Base-by-base conservation (phyloP, 2,329 filamentous ascomycete genomes). In the Ceratocystis albifundus region DNA sequence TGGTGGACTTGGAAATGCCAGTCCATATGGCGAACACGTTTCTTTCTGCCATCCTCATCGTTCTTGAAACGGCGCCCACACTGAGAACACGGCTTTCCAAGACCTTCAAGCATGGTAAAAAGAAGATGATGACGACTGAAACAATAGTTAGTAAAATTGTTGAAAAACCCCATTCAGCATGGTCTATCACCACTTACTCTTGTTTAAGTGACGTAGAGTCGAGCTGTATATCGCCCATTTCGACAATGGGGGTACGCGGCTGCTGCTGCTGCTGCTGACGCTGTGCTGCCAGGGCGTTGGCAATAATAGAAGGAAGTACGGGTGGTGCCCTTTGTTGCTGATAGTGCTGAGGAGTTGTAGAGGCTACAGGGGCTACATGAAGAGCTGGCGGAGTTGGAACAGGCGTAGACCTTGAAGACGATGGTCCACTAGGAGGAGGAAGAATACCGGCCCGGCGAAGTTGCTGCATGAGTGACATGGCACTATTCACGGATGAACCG, bases 1-100 rank as follows among this genome's bases (percentile, higher is more conserved):
- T 92, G 88, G 72, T 96, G 93, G 28, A 93, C 92, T 66, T 88
- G 87, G 77, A 99, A 99, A 76, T 99, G 94, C 94, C 94, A 99
- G 76, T 99, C 94, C 80, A 99, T 87, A 74, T 99, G 94, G 2
- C 88, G 85, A 28, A 87, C 89, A 78, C 97, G 97, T 78, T 88
- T 89, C 73, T 87, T 86, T 71, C 85, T 88, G 12, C 93, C 93
- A 70, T 89, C 85, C 12, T 86, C 84, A 62, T 89, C 89, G 3
- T 84, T 83, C 65, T 82, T 82, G 75, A 99, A 99, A 1, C 94
- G 87, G 68, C 92, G 84, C 28, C 93, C 94, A 74, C 94, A 99
- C 68, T 93, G 93, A 12, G 88, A 89, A 74, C 94, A 99, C 66
- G 92, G 89, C 68, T 91, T 89, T 0, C 93, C 89, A 48, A 90